Conservation (phyloP, 495 filamentous ascomycete species). For the Barbatosphaeria neglecta region DNA sequence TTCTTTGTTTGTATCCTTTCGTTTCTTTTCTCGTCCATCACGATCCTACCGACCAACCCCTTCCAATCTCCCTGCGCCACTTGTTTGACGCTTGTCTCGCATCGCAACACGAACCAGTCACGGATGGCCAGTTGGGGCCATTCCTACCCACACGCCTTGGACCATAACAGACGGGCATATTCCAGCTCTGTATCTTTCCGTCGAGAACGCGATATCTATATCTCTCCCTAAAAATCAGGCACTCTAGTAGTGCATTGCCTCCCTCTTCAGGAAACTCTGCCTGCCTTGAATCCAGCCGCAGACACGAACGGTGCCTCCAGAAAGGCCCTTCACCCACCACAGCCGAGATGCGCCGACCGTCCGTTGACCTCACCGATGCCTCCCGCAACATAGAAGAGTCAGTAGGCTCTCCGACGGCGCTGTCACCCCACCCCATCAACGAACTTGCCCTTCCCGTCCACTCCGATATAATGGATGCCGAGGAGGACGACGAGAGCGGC, state of each 20-base stretch:
- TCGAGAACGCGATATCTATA: no score
- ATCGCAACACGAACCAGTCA: constrained; percentile 1
- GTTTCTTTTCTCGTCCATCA: not conserved
- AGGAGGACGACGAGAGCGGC: constrained; percentile 8
- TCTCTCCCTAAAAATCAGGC: no score
- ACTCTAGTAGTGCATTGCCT: no score
- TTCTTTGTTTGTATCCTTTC: not conserved
- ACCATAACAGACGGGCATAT: no score
- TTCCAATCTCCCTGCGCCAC: not conserved
- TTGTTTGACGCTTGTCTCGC: not conserved
- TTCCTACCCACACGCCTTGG: not conserved
- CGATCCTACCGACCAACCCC: not conserved
- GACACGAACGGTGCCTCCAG: no score
- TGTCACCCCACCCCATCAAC: constrained; percentile 15
- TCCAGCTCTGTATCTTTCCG: no score
- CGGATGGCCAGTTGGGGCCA: not conserved
- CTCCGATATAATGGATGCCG: constrained; percentile 21
- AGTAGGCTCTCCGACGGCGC: constrained; percentile 20
- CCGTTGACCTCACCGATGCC: constrained; percentile 31
- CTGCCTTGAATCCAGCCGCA: no score
- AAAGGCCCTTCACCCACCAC: not conserved
- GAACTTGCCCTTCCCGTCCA: constrained; percentile 22
- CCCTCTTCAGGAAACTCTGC: no score
- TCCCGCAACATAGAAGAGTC: constrained; percentile 35
- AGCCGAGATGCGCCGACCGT: constrained; percentile 29